phyloP scores from a whole-genome alignment of 305 asterid genomes.

The Plantago lanceolata region DNA sequence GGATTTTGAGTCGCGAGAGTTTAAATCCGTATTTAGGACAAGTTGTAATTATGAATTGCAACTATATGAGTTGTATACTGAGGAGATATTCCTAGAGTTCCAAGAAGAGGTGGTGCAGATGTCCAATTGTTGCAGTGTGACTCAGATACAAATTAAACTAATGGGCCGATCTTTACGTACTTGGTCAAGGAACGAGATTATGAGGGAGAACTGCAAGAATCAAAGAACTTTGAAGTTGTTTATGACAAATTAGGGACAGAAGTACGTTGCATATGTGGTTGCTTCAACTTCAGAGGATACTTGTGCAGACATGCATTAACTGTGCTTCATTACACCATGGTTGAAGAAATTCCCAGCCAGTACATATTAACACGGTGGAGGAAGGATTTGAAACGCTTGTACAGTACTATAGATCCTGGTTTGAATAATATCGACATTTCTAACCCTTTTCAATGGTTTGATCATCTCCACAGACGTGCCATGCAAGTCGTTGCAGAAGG shows the following conservation, averaged over 20 bases:
- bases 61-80: constrained; percentile 55
- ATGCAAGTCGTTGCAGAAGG: constrained; percentile 75
- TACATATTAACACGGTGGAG: constrained; percentile 73
- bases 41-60: constrained; percentile 51
- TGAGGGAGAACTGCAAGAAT: constrained; percentile 33
- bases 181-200: constrained; percentile 52
- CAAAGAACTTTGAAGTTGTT: constrained; percentile 53
- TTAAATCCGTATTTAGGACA: constrained; percentile 42
- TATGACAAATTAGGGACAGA: constrained; percentile 60
- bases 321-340: constrained; percentile 46
- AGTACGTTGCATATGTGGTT: constrained; percentile 65
- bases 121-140: constrained; percentile 47
- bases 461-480: constrained; percentile 65
- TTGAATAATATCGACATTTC: constrained; percentile 47
- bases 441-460: constrained; percentile 65
- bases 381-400: constrained; percentile 62
- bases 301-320: constrained; percentile 67
- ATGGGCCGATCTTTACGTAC: constrained; percentile 50
- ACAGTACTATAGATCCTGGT: constrained; percentile 46
- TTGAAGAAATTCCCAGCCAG: constrained; percentile 59
- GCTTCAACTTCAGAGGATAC: constrained; percentile 68
- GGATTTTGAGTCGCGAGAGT: constrained; percentile 54
- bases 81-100: constrained; percentile 56
- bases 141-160: constrained; percentile 54
- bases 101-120: constrained; percentile 57